These are phyloP conservation scores for Ophiocordyceps camponoti-saundersi DNA, from an alignment of 2,329 filamentous ascomycete genomes.

Conservation along the genomic window DNA sequence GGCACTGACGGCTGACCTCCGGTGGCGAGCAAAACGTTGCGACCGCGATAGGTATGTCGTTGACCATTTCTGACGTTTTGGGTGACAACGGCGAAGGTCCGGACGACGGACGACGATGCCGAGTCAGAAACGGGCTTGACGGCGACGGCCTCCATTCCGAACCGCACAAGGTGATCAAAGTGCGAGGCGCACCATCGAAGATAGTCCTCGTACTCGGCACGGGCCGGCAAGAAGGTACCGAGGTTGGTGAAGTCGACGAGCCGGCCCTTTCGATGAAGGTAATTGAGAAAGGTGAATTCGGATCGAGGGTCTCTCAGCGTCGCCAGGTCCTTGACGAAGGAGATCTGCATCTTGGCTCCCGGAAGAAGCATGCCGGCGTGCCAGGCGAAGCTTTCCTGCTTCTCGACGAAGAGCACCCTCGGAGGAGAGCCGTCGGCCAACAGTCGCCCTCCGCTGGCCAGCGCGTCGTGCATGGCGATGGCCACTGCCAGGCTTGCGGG, in stretches of 20 bases:
- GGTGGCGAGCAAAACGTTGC: constrained; percentile 45
- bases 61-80: constrained; percentile 41
- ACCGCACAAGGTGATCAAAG: constrained; percentile 58
- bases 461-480: constrained; percentile 71
- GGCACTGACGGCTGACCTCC: constrained; percentile 54
- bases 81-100: constrained; percentile 51
- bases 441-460: constrained; percentile 31
- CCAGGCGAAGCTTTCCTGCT: constrained; percentile 73
- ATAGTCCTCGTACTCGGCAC: constrained; percentile 89
- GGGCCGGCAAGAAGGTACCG: constrained; percentile 69
- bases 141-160: constrained; percentile 60
- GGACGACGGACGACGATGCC: constrained; percentile 18
- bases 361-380: constrained; percentile 91
- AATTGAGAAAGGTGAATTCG: constrained; percentile 91
- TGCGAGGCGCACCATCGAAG: constrained; percentile 77
- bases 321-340: constrained; percentile 90
- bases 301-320: constrained; percentile 76
- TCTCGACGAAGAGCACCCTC: constrained; percentile 75
- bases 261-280: constrained; percentile 66
- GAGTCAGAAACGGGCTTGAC: constrained; percentile 39
- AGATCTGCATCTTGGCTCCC: constrained; percentile 93
- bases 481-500: constrained; percentile 82
- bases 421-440: constrained; percentile 29
- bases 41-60: constrained; percentile 34
- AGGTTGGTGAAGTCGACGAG: constrained; percentile 85